Evolutionary conservation across 1,284 basidiomycete genomes (phyloP).

Genomic region (Thelephora terrestris): DNA sequence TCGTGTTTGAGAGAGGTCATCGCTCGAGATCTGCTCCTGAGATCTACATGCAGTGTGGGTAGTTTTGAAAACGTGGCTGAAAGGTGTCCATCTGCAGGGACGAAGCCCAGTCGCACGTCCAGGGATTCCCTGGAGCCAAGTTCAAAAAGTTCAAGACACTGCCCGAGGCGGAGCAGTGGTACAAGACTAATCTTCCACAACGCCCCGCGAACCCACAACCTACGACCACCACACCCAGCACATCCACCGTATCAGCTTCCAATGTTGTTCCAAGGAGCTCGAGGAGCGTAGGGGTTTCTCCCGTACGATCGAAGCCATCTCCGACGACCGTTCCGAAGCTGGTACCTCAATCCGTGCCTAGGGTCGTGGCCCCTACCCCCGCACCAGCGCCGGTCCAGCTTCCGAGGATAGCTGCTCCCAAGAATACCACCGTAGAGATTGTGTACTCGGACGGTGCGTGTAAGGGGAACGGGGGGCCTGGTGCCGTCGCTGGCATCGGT

Average conservation of each 20-base stretch:
- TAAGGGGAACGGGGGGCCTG: conserved; percentile 56
- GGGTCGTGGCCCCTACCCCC: background rate
- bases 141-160: conserved; percentile 53
- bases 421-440: conserved; percentile 27
- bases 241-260: background rate
- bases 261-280: background rate
- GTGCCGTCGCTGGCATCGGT: conserved; percentile 58
- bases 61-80: background rate
- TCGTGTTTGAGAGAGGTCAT: background rate
- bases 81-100: conserved; percentile 27
- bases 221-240: background rate
- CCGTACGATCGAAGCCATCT: background rate
- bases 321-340: background rate
- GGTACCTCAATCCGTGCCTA: no score
- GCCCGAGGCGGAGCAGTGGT: conserved; percentile 37
- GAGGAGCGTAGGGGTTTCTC: background rate
- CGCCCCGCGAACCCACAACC: background rate
- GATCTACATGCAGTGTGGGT: background rate
- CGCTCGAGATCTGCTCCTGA: background rate
- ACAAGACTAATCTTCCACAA: conserved; percentile 2
- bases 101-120: conserved; percentile 50
- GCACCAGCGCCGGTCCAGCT: background rate
- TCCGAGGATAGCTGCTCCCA: background rate
- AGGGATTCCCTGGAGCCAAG: conserved; percentile 43
- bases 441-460: conserved; percentile 82